Base-by-base conservation (phyloP, 225 moss, liverwort and hornwort genomes). In the Thuidium tamariscinum region DNA sequence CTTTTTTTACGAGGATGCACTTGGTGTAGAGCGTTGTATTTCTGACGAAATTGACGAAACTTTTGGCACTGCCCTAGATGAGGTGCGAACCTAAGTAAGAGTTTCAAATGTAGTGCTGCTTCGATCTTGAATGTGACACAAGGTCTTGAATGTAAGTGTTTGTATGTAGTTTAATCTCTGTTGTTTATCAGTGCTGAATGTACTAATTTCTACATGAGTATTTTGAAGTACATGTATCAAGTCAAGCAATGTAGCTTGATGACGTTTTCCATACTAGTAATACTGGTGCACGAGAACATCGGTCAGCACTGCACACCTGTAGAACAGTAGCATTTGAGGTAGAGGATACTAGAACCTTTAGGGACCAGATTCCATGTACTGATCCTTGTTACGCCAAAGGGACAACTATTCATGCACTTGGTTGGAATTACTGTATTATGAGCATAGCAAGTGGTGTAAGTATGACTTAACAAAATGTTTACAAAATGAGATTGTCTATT, bases 1-100 rank as follows among this genome's bases (percentile, higher is more conserved):
- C 14, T 86, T 89, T 57, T 13, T 32, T 32, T 89, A 89, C 46
- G 79, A 89, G 62, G 89, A 89, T 83, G 82, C 75, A 46, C 34
- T 37, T 10, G 74, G 85, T 48, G 64, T 36, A 29, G 16, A 27
- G 36, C 25, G 80, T 15, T 57, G 74, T 59, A 57, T 88, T 30
- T 37, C 74, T 85, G 80, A 66, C 46, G 11, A 48, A 63, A 1
- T 66, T 85, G 80, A 66, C 46, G 11, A 48, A 63, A 1, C 81
- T 26, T 36, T 49, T 48, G 81, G 10, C 64, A 81, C 49, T 81
- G 16, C 16, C 65, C 34, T n/a, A 36, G 65, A 17, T 36, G 81
- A 65, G 51, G 65, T 22, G 48, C 34, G 46, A 63, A 44, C 11
- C 64, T 25, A 71, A 30, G 57, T 9, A 71, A 15, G 59, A 46